phyloP scores from a whole-genome alignment of 2,329 filamentous ascomycete genomes.

The Fusarium verticillioides region DNA sequence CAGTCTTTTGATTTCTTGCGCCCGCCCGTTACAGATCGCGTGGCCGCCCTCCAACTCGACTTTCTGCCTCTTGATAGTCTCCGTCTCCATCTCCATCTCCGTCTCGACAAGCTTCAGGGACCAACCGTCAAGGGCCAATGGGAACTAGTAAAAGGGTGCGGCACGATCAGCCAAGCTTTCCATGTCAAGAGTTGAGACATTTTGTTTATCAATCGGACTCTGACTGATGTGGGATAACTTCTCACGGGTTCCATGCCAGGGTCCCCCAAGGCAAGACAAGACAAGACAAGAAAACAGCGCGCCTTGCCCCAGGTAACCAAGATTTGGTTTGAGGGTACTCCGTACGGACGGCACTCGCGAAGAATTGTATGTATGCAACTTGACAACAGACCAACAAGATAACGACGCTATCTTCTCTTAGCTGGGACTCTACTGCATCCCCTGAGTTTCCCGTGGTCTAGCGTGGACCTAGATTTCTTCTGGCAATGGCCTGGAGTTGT shows the following conservation, averaged over 20 bases:
- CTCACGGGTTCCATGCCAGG: neutral
- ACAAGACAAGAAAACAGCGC: neutral
- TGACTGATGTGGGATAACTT: conserved; percentile 1
- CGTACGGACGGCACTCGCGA: neutral
- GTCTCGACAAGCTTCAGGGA: conserved; percentile 14
- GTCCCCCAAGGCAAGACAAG: neutral
- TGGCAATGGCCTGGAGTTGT: conserved; percentile 2
- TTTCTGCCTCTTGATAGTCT: neutral
- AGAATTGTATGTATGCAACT: neutral
- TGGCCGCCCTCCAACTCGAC: conserved; percentile 34
- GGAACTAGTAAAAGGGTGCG: neutral
- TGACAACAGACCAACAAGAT: conserved; percentile 35
- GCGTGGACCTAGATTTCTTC: conserved; percentile 27
- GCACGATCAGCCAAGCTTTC: conserved; percentile 5
- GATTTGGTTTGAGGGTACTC: conserved; percentile 7
- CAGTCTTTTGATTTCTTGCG: conserved; percentile 31
- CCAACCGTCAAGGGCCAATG: conserved; percentile 14
- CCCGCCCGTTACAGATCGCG: conserved; percentile 33
- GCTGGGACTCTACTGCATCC: conserved; percentile 26
- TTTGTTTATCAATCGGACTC: conserved; percentile 29
- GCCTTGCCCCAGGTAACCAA: conserved; percentile 17
- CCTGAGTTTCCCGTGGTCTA: conserved; percentile 35
- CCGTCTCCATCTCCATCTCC: neutral
- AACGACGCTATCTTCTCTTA: conserved; percentile 35
- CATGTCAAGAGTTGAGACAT: conserved; percentile 3